These are phyloP conservation scores for Antitrichia curtipendula DNA, from an alignment of 225 moss, liverwort and hornwort species.

Conservation along the genomic window DNA sequence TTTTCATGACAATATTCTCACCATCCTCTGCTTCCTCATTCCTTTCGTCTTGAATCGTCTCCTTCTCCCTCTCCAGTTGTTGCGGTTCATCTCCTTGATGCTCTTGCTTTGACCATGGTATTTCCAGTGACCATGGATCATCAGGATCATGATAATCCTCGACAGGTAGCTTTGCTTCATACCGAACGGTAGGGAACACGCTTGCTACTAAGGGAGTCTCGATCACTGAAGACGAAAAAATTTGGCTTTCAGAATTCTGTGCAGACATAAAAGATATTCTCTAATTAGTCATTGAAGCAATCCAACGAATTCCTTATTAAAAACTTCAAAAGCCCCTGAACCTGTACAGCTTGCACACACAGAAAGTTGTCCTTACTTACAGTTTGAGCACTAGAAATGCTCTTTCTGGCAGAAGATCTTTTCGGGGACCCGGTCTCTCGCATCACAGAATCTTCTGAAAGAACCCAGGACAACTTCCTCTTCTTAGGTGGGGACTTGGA, in stretches of 20 bases:
- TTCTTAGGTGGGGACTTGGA: constrained; percentile 37
- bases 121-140: constrained; percentile 60
- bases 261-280: constrained; percentile 3
- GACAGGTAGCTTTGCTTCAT: constrained; percentile 38
- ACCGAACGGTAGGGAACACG: constrained; percentile 33
- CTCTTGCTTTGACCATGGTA: constrained; percentile 40
- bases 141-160: constrained; percentile 46
- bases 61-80: constrained; percentile 1
- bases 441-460: constrained; percentile 29
- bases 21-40: not conserved
- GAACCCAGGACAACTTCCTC: constrained; percentile 40
- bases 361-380: constrained; percentile 15
- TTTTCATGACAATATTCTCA: not conserved
- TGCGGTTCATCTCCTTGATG: not conserved
- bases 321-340: not conserved
- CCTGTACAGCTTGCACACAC: not conserved
- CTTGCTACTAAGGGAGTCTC: constrained; percentile 25
- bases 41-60: not conserved
- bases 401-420: constrained; percentile 23
- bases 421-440: constrained; percentile 9
- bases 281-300: not conserved
- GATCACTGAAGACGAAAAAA: constrained; percentile 9
- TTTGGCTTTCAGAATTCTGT: constrained; percentile 15
- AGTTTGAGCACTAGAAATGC: not conserved
- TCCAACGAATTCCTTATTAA: not conserved